These are phyloP conservation scores for Barnettozyma botsteinii DNA, from an alignment of 805 yeast genomes.

Conservation along the genomic window DNA sequence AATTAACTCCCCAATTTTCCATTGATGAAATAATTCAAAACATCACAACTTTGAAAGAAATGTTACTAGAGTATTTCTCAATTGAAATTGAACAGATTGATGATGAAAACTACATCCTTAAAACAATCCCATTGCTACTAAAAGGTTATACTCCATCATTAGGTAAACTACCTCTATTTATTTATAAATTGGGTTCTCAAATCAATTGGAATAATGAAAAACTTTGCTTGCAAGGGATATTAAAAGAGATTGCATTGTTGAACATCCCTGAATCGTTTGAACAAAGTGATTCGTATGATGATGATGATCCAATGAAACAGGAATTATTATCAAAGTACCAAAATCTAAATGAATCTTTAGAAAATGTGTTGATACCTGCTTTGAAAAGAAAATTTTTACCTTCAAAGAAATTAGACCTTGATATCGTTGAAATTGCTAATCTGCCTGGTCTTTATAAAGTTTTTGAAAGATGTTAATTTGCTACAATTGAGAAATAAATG, in stretches of 20 bases:
- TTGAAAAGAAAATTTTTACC: slow-evolving; percentile 62
- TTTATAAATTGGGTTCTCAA: slow-evolving; percentile 52
- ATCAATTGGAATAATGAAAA: slow-evolving; percentile 66
- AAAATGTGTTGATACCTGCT: slow-evolving; percentile 58
- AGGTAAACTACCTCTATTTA: slow-evolving; percentile 58
- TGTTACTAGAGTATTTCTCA: slow-evolving; percentile 78
- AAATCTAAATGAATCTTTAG: slow-evolving; percentile 38
- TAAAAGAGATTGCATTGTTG: slow-evolving; percentile 63
- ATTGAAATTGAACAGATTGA: slow-evolving; percentile 33
- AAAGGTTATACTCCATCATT: slow-evolving; percentile 58
- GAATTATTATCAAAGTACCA: slow-evolving; percentile 24
- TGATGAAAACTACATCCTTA: slow-evolving; percentile 32
- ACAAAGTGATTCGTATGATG: slow-evolving; percentile 26
- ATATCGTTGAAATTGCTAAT: slow-evolving; percentile 80
- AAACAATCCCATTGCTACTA: slow-evolving; percentile 61
- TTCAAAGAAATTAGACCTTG: slow-evolving; percentile 42
- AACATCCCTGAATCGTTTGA: slow-evolving; percentile 57
- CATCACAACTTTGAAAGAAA: slow-evolving; percentile 53
- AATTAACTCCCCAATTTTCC: slow-evolving; percentile 17
- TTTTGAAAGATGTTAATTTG: slow-evolving; percentile 75
- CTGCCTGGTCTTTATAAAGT: slow-evolving; percentile 87
- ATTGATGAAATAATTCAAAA: slow-evolving; percentile 24
- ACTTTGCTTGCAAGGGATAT: slow-evolving; percentile 58
- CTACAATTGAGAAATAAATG: too few relatives aligned
- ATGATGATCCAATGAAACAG: slow-evolving; percentile 18